Base-by-base conservation (phyloP, 768 basidiomycete species). In the Termitomyces sp. region DNA sequence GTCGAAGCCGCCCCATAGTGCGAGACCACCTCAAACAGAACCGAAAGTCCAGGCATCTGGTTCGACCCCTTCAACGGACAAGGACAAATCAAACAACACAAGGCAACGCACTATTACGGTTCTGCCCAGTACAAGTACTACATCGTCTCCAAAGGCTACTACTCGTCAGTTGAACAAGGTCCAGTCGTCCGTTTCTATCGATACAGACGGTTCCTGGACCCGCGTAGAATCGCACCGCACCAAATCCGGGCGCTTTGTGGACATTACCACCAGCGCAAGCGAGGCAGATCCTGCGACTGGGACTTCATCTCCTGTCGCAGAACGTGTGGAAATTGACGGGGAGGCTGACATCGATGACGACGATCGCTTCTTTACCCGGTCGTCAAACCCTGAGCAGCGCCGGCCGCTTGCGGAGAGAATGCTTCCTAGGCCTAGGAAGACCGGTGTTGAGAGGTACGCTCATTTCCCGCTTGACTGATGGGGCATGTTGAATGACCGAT, bases 191-290 rank as follows among this genome's bases (percentile, higher is more conserved):
- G 69, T 70, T 45, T 77, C 73, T 16, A 66, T 71, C 53, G 82
- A 82, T 59, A 82, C 80, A 2, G 85, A 88, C 62, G 76, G 79
- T 36, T 84, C 85, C 5, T 90, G 89, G 89, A 89, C 88, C 22
- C 85, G 84, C 57, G 84, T 90, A n/a, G 81, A 82, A 61, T 73
- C 79, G n/a, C 76, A 73, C 55, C 75, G 63, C 18, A 51, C 59
- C 52, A 51, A 62, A 58, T 45, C 22, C 51, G 3, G 61, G 54
- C 70, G 69, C 24, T 67, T 68, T 18, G 74, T 71, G 42, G 74
- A 76, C 34, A 57, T 72, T 30, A 74, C 75, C 16, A 80, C 77
- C 58, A 85, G 85, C 68, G 71, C 81, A 12, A 82, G 81, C 36
- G 66, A 81, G 41, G 81, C 82, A 3, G 79, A 81, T 34, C 77